Base-by-base conservation (phyloP, 2,329 filamentous ascomycete species). In the Bertia moriformis region DNA sequence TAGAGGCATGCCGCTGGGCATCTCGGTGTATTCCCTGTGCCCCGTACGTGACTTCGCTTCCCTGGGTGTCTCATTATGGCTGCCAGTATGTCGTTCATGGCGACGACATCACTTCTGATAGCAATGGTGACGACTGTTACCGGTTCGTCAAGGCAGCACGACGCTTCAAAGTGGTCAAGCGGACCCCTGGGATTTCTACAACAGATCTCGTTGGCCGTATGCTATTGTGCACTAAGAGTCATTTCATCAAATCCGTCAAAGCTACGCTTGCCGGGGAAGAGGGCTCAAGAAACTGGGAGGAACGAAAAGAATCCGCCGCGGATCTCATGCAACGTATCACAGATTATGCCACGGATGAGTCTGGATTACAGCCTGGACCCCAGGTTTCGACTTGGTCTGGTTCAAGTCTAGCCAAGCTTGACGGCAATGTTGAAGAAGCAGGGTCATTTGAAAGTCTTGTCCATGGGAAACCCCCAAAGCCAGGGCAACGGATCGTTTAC, bases 201-300 rank as follows among this genome's bases (percentile, higher is more conserved):
- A 98, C 91, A 3, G 91, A 98, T 55, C 72, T 98, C n/a, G 91
- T 98, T 18, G 91, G 91, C 15, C 80, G 91, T 51, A 98, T 98
- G 91, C 67, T 98, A 51, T 69, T 96, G 14, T 95, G 88, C 66
- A 96, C 89, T n/a, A 81, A 79, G 54, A 83, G 78, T 17, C 91
- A 98, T 61, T 94, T 94, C 54, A 89, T 96, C 57, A 81, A 78
- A 50, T 88, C 82, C 0, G 67, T 95, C 33, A 70, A 80, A 48
- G 73, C 68, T 39, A 63, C 70, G 18, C 66, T 96, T 4, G 64
- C 66, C 1, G 87, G 84, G 3, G 59, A 75, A 35, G 84, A 93
- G 52, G 85, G 85, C 3, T 68, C 69, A 14, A 84, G 84, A 14
- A 77, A 71, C 3, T 62, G 66, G 1, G 73, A 75, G 13, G 52